Evolutionary conservation across 1,284 basidiomycete species (phyloP), one percentile per base, ranked within the genome.

Genomic region (Naganishia sp.): DNA sequence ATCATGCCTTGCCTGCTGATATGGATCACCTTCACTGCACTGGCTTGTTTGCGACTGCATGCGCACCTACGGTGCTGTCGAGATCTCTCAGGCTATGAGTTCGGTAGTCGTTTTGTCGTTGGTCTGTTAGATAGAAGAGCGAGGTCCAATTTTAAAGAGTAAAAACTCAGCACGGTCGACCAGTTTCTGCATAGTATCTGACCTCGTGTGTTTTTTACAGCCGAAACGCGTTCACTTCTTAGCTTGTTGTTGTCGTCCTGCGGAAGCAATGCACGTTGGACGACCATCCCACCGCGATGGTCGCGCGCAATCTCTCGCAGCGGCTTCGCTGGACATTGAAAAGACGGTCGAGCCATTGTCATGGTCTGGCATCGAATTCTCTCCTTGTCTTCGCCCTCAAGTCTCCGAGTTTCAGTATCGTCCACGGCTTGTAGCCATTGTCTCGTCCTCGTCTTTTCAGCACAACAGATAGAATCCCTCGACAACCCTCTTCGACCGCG

Each of bases 401-500:
- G 55, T 31, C 45, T 39, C 36, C 36, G 36, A 39, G 36, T 39
- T 39, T 57, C 55, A 46, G 45, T 21, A 39, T 55, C 18, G n/a
- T 50, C 53, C 31, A 55, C 43, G 28, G 55, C 23, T 28, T 45
- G 55, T 57, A 25, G 42, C 39, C 42, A 23, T 18, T 21, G n/a
- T 44, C 48, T 36, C 46, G 56, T 59, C 28, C 46, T 25, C 56
- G 13, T 21, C 53, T 36, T 48, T 52, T 43, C 48, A 36, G 36
- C 59, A 50, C 59, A 61, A 61, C 52, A 61, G 36, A 61, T 61
- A 61, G 59, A 61, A 61, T 39, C 36, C 28, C 36, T 39, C 53
- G 28, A 42, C 53, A 60, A 39, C 21, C 57, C 49, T 46, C 5
- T 7, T 18, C 59, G 23, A 23, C 46, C 25, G 9, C 46, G n/a